Conservation (phyloP, 768 basidiomycete genomes). For the Crassisporium funariophilum region DNA sequence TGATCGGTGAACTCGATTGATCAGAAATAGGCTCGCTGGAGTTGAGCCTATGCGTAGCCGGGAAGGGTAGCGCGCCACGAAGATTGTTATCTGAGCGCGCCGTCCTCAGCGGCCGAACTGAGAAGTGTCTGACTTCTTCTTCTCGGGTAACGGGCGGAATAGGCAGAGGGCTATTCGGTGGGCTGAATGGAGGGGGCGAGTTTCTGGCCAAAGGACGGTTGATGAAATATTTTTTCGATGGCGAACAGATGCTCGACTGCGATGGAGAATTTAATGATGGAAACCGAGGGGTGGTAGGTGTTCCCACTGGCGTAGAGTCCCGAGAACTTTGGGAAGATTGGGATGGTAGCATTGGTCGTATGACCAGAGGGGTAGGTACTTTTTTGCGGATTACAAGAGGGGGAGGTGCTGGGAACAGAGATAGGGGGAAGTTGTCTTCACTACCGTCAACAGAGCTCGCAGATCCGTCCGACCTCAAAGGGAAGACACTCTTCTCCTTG, state of each 20-base stretch:
- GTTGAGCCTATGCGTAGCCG: conserved; percentile 27
- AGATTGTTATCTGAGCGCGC: conserved; percentile 22
- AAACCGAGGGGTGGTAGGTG: conserved; percentile 39
- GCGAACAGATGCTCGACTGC: conserved; percentile 20
- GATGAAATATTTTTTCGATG: conserved; percentile 20
- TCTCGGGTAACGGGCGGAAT: conserved; percentile 25
- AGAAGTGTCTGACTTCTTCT: conserved; percentile 5
- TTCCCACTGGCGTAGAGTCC: conserved; percentile 46
- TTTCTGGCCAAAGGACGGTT: conserved; percentile 25
- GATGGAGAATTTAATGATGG: conserved; percentile 18
- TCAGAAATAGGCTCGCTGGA: conserved; percentile 30
- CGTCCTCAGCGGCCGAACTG: conserved; percentile 14
- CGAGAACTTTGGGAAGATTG: conserved; percentile 37
- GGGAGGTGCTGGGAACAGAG: conserved; percentile 42
- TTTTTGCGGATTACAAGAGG: conserved; percentile 39
- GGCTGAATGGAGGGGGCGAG: conserved; percentile 33
- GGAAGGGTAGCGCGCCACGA: conserved; percentile 18
- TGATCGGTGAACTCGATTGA: conserved; percentile 21
- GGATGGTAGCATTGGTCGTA: conserved; percentile 31
- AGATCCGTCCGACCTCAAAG: conserved; percentile 16
- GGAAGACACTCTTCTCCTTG: conserved; percentile 5
- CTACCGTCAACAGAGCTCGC: conserved; percentile 16
- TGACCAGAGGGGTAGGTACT: conserved; percentile 41
- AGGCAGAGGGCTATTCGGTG: conserved; percentile 41
- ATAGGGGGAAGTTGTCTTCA: conserved; percentile 23